Evolutionary conservation across 164 flowering plant genomes (phyloP).

Genomic region (Tetracentron sinense): DNA sequence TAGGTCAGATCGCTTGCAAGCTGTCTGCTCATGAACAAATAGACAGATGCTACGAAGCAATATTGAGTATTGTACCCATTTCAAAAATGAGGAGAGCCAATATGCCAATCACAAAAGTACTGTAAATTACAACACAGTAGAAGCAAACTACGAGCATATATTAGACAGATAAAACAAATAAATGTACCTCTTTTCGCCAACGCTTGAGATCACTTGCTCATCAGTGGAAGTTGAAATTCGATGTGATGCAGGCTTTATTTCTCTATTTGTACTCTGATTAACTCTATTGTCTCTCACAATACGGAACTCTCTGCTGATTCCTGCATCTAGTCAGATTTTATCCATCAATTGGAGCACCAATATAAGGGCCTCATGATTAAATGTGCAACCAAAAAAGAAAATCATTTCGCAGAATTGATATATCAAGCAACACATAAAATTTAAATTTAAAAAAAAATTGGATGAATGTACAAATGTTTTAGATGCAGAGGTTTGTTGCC

Average conservation of each 20-base stretch:
- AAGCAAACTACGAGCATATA: too few species aligned
- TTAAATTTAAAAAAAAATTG: too few species aligned
- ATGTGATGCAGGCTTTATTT: conserved; percentile 33
- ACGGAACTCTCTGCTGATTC: conserved; percentile 67
- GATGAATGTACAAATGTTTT: too few species aligned
- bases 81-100: too few species aligned
- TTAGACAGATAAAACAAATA: neutral
- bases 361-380: neutral
- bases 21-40: too few species aligned
- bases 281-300: conserved; percentile 89
- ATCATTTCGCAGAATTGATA: neutral
- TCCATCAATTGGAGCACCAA: conserved; percentile 12
- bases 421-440: neutral
- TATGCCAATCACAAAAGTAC: too few species aligned
- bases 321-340: conserved; percentile 45
- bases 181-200: conserved; percentile 45
- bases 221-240: conserved; percentile 29
- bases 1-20: too few species aligned
- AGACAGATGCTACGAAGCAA: too few species aligned
- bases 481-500: too few species aligned
- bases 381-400: neutral
- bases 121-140: too few species aligned
- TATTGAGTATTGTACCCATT: too few species aligned
- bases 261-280: conserved; percentile 40
- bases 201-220: conserved; percentile 28